A percentile compares a stretch with the other conserved stretches of the same genome.
These are phyloP conservation scores for Albizia julibrissin DNA, from an alignment of 306 rosid genomes.

Conservation along the genomic window DNA sequence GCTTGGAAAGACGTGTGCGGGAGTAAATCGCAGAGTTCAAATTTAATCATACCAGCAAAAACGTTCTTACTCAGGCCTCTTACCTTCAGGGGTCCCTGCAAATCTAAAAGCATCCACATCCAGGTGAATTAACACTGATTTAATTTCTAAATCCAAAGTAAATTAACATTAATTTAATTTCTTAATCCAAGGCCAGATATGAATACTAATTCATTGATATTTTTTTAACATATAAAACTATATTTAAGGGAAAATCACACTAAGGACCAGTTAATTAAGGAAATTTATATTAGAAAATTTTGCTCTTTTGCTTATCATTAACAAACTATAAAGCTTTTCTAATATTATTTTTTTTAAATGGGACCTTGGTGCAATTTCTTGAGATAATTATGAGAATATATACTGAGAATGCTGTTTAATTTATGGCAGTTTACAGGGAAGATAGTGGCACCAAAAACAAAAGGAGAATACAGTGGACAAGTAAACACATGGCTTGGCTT, in stretches of 20 bases:
- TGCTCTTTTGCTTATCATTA: too few species aligned
- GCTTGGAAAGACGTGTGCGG: slow-evolving; percentile 46
- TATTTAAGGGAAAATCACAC: too few species aligned
- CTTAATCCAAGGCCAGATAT: neutral
- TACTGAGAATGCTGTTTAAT: too few species aligned
- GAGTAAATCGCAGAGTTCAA: slow-evolving; percentile 31
- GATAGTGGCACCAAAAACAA: slow-evolving; percentile 47
- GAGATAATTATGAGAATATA: too few species aligned
- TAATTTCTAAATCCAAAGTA: too few species aligned
- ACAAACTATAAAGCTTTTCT: too few species aligned
- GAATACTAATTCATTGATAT: too few species aligned
- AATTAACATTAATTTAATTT: neutral
- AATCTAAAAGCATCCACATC: slow-evolving; percentile 34
- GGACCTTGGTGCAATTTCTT: too few species aligned
- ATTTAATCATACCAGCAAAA: slow-evolving; percentile 38
- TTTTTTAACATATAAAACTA: too few species aligned
- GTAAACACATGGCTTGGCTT: slow-evolving; percentile 53
- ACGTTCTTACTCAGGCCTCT: slow-evolving; percentile 46
- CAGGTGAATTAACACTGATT: slow-evolving; percentile 38
- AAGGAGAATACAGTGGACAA: slow-evolving; percentile 42
- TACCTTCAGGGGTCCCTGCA: slow-evolving; percentile 51
- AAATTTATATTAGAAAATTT: too few species aligned
- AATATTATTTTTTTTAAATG: too few species aligned
- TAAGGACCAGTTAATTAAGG: too few species aligned
- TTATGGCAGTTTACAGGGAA: slow-evolving; percentile 45